Conservation (phyloP, 2,329 filamentous ascomycete genomes). For the Hysterium pulicare region DNA sequence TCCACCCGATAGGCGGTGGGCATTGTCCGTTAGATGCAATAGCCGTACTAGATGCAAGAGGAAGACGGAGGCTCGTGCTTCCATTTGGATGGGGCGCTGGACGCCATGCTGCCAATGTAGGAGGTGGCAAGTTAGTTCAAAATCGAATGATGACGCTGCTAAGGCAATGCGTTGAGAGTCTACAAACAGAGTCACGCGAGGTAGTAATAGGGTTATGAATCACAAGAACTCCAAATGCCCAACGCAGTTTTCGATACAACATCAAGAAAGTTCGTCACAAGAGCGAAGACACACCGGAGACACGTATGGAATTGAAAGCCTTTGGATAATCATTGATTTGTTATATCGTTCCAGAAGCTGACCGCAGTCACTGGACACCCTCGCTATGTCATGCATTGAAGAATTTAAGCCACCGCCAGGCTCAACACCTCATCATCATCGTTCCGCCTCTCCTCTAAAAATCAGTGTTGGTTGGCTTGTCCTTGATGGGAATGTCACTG, state of each 20-base stretch:
- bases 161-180: slow-evolving; percentile 22
- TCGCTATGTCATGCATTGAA: too few species aligned
- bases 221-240: too few species aligned
- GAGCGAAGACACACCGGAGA: too few species aligned
- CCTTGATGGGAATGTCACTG: slow-evolving; percentile 65
- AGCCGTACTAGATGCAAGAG: slow-evolving; percentile 40
- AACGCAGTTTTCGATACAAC: too few species aligned
- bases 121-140: slow-evolving; percentile 27
- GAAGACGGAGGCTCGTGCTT: slow-evolving; percentile 38
- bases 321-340: too few species aligned
- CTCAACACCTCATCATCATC: too few species aligned
- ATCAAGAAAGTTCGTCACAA: too few species aligned
- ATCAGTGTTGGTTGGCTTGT: slow-evolving; percentile 55
- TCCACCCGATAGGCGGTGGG: slow-evolving; percentile 45
- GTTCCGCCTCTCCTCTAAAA: too few species aligned
- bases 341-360: too few species aligned
- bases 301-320: too few species aligned
- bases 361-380: too few species aligned
- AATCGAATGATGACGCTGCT: slow-evolving; percentile 25
- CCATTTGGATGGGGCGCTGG: slow-evolving; percentile 47
- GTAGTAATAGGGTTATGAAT: neutral
- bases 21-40: slow-evolving; percentile 43
- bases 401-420: too few species aligned
- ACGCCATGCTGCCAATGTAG: slow-evolving; percentile 29
- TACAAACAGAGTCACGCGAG: slow-evolving; percentile 6